Evolutionary conservation across 2,329 filamentous ascomycete species (phyloP).

Genomic region (Cadophora luteo-olivacea): DNA sequence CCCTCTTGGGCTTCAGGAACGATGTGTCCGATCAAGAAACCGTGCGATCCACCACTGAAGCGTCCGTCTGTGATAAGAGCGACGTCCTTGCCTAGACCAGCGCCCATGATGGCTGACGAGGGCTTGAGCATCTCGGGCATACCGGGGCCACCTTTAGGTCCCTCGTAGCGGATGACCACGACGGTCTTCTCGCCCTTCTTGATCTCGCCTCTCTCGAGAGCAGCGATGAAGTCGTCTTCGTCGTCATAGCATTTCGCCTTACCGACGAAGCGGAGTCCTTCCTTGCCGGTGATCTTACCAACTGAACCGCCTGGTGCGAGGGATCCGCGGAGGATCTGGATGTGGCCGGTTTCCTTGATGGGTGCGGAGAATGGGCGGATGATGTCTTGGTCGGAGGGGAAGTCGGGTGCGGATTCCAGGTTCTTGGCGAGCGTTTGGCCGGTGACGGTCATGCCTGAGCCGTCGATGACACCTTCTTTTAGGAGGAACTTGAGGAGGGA

Average conservation of each 20-base stretch:
- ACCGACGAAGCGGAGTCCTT: constrained; percentile 70
- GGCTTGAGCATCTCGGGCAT: constrained; percentile 81
- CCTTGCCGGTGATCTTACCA: constrained; percentile 80
- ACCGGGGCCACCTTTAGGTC: constrained; percentile 74
- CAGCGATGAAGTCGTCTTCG: constrained; percentile 72
- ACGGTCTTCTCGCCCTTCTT: constrained; percentile 80
- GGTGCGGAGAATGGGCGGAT: constrained; percentile 72
- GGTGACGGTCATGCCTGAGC: constrained; percentile 65
- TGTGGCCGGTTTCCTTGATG: constrained; percentile 74
- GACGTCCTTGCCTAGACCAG: constrained; percentile 71
- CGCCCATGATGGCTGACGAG: constrained; percentile 75
- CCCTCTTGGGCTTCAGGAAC: constrained; percentile 66
- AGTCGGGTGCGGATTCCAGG: constrained; percentile 63
- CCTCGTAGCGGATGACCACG: constrained; percentile 77
- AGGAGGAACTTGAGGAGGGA: constrained; percentile 63
- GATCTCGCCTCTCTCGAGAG: constrained; percentile 71
- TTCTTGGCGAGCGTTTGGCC: constrained; percentile 65
- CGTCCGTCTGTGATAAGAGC: constrained; percentile 76
- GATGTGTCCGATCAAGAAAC: constrained; percentile 68
- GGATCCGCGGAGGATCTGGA: constrained; percentile 74
- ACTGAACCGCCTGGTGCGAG: constrained; percentile 74
- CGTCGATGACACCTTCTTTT: constrained; percentile 63
- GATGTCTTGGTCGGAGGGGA: constrained; percentile 73
- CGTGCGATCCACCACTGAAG: constrained; percentile 64
- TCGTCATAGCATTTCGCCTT: constrained; percentile 74